phyloP scores from a whole-genome alignment of 495 filamentous ascomycete species.

The Xylaria palmicola region DNA sequence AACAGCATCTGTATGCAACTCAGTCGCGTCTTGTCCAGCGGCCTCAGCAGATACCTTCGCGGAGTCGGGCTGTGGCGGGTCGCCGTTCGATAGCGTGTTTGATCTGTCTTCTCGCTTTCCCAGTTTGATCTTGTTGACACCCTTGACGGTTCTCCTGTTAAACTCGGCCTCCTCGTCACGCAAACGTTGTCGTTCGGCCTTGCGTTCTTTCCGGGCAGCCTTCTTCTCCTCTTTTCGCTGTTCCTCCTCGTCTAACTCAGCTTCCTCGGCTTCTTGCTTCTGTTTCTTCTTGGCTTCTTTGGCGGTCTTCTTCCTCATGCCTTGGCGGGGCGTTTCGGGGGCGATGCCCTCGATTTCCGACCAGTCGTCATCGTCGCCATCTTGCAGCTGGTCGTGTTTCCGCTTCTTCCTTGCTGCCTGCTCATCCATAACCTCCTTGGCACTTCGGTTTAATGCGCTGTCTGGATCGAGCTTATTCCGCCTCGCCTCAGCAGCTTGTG shows the following conservation, averaged over 20 bases:
- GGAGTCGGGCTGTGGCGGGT: conserved; percentile 29
- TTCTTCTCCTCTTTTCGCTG: conserved; percentile 39
- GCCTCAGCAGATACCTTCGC: conserved; percentile 32
- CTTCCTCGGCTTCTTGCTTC: conserved; percentile 26
- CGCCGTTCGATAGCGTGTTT: conserved; percentile 13
- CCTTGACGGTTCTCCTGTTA: conserved; percentile 33
- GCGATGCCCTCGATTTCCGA: conserved; percentile 45
- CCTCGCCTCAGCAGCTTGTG: conserved; percentile 72
- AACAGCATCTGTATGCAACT: conserved; percentile 38
- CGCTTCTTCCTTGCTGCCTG: conserved; percentile 72
- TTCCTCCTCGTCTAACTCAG: conserved; percentile 24
- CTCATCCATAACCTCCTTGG: conserved; percentile 84
- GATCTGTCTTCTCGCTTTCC: conserved; percentile 23
- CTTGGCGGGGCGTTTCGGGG: conserved; percentile 54
- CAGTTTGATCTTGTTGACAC: conserved; percentile 34
- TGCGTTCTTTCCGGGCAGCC: conserved; percentile 29
- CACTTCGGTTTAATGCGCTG: conserved; percentile 63
- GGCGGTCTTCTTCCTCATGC: conserved; percentile 43
- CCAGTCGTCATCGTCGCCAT: conserved; percentile 38
- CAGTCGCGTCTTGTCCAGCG: conserved; percentile 39
- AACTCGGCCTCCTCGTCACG: conserved; percentile 43
- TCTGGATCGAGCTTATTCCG: conserved; percentile 85
- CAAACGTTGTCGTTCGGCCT: conserved; percentile 30
- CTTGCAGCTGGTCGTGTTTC: conserved; percentile 39
- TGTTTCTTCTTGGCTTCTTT: conserved; percentile 46